phyloP scores from a whole-genome alignment of 805 yeast species.

The Metahyphopichia silvanorum region DNA sequence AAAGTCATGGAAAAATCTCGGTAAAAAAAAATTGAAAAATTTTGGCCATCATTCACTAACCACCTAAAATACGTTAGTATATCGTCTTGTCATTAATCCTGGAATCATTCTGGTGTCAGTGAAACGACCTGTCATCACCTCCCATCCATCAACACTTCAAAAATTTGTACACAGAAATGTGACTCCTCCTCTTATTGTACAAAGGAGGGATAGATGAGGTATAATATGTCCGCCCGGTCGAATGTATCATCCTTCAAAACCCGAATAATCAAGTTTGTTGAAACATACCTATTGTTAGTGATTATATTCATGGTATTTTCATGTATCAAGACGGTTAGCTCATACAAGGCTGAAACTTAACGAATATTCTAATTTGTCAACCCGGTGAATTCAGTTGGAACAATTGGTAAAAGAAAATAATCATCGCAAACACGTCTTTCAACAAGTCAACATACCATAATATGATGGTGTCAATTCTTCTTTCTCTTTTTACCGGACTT shows the following conservation, averaged over 20 bases:
- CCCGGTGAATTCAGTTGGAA: constrained; percentile 50
- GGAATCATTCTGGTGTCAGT: constrained; percentile 20
- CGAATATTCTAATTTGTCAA: constrained; percentile 49
- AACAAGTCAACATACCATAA: constrained; percentile 1
- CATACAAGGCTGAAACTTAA: constrained; percentile 55
- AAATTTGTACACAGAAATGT: constrained; percentile 45
- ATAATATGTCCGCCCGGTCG: constrained; percentile 53
- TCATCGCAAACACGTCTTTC: constrained; percentile 30
- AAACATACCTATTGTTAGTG: constrained; percentile 6
- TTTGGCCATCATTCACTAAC: no score
- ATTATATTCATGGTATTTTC: constrained; percentile 15
- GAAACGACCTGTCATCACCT: constrained; percentile 47
- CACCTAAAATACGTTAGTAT: constrained; percentile 10
- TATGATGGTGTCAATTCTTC: no score
- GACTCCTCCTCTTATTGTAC: constrained; percentile 43
- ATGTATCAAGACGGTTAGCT: constrained; percentile 23
- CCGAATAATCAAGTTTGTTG: background rate
- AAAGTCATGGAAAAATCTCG: no score
- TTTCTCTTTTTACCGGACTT: no score
- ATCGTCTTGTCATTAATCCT: constrained; percentile 1
- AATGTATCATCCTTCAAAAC: constrained; percentile 37
- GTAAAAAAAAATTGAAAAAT: no score
- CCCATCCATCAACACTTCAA: constrained; percentile 36
- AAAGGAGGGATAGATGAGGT: constrained; percentile 35
- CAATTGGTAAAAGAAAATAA: constrained; percentile 50